Conservation (phyloP, 352 stramenopile genomes). For the Phytophthora tentaculata region DNA sequence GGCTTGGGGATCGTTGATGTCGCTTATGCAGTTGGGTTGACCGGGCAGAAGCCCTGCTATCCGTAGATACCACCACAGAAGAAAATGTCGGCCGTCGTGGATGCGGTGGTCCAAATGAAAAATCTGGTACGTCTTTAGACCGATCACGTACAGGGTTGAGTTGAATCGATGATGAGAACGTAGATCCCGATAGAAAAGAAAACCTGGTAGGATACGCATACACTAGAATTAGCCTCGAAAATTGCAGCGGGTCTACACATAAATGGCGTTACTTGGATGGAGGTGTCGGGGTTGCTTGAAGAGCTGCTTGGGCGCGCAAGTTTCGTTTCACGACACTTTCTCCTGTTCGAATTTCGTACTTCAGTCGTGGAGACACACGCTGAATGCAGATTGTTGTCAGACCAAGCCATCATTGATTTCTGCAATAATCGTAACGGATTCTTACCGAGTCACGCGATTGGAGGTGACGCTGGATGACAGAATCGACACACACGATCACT, state of each 20-base stretch:
- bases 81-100: constrained; percentile 19
- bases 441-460: constrained; percentile 52
- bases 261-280: constrained; percentile 42
- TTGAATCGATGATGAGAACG: constrained; percentile 47
- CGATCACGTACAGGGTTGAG: constrained; percentile 45
- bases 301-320: constrained; percentile 31
- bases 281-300: constrained; percentile 11
- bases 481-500: constrained; percentile 52
- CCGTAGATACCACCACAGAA: background rate
- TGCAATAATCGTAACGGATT: too few species aligned
- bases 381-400: background rate
- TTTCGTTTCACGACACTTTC: constrained; percentile 64
- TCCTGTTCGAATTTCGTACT: constrained; percentile 60
- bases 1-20: constrained; percentile 17
- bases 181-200: constrained; percentile 49
- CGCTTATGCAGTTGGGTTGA: constrained; percentile 27
- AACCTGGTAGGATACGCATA: constrained; percentile 18
- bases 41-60: constrained; percentile 17
- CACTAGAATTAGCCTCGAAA: too few species aligned
- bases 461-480: constrained; percentile 63
- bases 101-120: constrained; percentile 37
- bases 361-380: constrained; percentile 11
- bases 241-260: too few species aligned
- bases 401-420: too few species aligned
- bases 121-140: constrained; percentile 30